Base-by-base conservation (phyloP, 768 basidiomycete species). In the Leucosporidium yakuticum region DNA sequence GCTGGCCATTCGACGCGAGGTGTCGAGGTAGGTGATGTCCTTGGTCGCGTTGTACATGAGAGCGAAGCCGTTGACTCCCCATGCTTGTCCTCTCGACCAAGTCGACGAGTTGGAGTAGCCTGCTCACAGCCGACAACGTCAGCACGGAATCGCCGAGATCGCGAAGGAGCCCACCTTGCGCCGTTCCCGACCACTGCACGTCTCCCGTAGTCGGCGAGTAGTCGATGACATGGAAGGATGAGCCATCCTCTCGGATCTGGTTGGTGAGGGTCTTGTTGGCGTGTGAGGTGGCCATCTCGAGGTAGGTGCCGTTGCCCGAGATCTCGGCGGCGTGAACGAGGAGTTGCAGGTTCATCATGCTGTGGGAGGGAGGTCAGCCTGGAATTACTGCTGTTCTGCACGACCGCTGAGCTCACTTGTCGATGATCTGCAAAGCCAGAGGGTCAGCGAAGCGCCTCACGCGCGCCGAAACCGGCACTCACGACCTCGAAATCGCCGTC, bases 41-140 rank as follows among this genome's bases (percentile, higher is more conserved):
- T n/a, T n/a, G 4, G 63, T 64, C 4, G 9, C 19, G 63, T 64
- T 64, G n/a, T 47, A 47, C 56, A 64, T 58, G 25, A 49, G 86
- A 0, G 86, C 83, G 75, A 85, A 88, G 0, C 87, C 87, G 70
- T 85, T 86, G 34, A 88, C 82, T 3, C 82, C 87, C 87, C 87
- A 88, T 20, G 85, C 83, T 76, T 89, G 85, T 12, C 87, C 87
- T 36, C 88, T 84, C 56, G 85, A 83, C 88, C 88, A 88, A 11
- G 88, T 88, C 55, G 55, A 57, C 1, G 55, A 20, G 31, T 57
- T 57, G 1, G 55, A 57, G 55, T 57, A 57, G 31, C 55, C 55
- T 57, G 50, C 2, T 4, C 6, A 21, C 32, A 53, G 27, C 4
- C 23, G 15, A 64, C 11, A n/a, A n/a, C 7, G 21, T n/a, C 32